Conservation (phyloP, 2,329 filamentous ascomycete genomes). For the Rhinocladiella similis region DNA sequence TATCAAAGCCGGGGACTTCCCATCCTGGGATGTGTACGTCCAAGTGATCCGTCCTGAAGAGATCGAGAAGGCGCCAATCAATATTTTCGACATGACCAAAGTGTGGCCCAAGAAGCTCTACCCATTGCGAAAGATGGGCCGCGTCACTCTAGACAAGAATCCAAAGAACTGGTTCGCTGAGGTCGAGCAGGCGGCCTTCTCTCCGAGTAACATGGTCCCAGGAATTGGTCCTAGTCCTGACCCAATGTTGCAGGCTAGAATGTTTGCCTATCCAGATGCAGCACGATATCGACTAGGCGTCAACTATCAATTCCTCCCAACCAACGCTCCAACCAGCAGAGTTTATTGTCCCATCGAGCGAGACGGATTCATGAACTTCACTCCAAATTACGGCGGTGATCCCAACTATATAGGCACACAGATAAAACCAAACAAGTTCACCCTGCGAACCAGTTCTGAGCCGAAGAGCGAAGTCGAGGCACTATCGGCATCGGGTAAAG, state of each 20-base stretch:
- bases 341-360: conserved; percentile 55
- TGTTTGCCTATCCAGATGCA: conserved; percentile 63
- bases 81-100: conserved; percentile 70
- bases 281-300: conserved; percentile 42
- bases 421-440: conserved; percentile 23
- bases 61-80: conserved; percentile 61
- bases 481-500: not conserved
- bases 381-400: conserved; percentile 59
- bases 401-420: conserved; percentile 53
- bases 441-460: conserved; percentile 34
- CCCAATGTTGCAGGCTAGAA: conserved; percentile 61
- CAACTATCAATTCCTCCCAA: conserved; percentile 43
- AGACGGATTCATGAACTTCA: conserved; percentile 39
- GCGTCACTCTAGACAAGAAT: conserved; percentile 65
- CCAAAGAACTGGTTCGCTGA: conserved; percentile 68
- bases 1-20: conserved; percentile 61
- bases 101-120: conserved; percentile 66
- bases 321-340: conserved; percentile 34
- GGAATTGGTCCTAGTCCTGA: conserved; percentile 65
- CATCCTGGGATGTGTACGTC: conserved; percentile 64
- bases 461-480: not conserved
- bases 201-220: conserved; percentile 64
- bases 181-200: conserved; percentile 65
- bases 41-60: conserved; percentile 64
- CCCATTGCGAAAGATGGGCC: conserved; percentile 61